phyloP scores from a whole-genome alignment of 257 asterid species.

The Leonotis leonurus region DNA sequence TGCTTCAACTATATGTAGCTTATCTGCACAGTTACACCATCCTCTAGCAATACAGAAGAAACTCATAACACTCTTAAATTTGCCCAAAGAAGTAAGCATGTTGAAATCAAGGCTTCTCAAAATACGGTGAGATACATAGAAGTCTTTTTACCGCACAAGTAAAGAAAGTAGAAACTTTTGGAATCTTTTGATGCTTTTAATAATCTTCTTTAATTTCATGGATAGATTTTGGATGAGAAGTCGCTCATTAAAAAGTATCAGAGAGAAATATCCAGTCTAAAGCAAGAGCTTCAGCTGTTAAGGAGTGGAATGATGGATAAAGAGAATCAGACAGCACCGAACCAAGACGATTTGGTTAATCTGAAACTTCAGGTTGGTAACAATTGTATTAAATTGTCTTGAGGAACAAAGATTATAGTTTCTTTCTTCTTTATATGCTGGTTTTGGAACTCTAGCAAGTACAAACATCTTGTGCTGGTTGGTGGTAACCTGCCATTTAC shows the following conservation, averaged over 20 bases:
- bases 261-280: constrained; percentile 66
- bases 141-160: neutral
- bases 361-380: constrained; percentile 63
- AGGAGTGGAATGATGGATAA: constrained; percentile 71
- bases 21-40: constrained; percentile 79
- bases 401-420: neutral
- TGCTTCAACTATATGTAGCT: constrained; percentile 43
- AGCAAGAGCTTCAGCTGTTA: constrained; percentile 72
- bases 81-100: constrained; percentile 74
- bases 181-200: constrained; percentile 1
- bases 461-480: neutral
- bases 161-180: neutral
- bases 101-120: constrained; percentile 61
- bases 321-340: constrained; percentile 41
- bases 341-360: constrained; percentile 68
- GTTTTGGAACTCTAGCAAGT: neutral
- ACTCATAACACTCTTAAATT: constrained; percentile 81
- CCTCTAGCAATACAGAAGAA: constrained; percentile 73
- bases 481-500: neutral
- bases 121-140: constrained; percentile 41
- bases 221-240: constrained; percentile 78
- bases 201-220: constrained; percentile 9
- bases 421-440: constrained; percentile 5
- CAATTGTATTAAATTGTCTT: neutral
- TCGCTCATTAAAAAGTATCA: constrained; percentile 86